Percentiles rank a stretch among this genome's conserved stretches.
Conservation (phyloP, 495 filamentous ascomycete species). For the Haplographium delicatum region DNA sequence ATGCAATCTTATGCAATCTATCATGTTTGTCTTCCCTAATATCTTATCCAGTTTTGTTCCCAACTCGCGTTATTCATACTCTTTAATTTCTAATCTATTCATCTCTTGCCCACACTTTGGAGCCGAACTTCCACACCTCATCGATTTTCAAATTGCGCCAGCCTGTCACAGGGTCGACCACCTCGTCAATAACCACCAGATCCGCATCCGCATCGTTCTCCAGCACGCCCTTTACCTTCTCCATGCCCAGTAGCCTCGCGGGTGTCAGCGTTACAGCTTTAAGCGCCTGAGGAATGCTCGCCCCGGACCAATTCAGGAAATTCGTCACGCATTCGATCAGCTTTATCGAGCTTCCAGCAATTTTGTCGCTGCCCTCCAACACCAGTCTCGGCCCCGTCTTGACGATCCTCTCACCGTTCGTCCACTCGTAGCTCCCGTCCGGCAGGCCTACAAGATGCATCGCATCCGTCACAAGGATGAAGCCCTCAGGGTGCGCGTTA, state of each 20-base stretch:
- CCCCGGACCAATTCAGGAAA: slow-evolving; percentile 66
- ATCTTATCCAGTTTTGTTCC: too few relatives aligned
- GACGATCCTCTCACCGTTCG: slow-evolving; percentile 62
- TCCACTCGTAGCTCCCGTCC: slow-evolving; percentile 75
- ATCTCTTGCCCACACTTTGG: slow-evolving; percentile 18
- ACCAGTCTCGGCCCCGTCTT: slow-evolving; percentile 64
- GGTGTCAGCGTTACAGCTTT: slow-evolving; percentile 67
- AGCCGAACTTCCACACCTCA: slow-evolving; percentile 74
- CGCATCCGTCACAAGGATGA: slow-evolving; percentile 64
- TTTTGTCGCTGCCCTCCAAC: slow-evolving; percentile 63
- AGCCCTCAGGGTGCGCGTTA: slow-evolving; percentile 54
- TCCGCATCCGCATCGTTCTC: slow-evolving; percentile 73
- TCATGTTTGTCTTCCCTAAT: too few relatives aligned
- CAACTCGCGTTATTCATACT: too few relatives aligned
- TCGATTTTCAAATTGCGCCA: slow-evolving; percentile 54
- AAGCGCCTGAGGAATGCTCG: slow-evolving; percentile 58
- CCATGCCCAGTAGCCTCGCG: slow-evolving; percentile 64
- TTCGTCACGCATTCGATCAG: slow-evolving; percentile 79
- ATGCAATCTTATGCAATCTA: too few relatives aligned
- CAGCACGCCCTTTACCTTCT: slow-evolving; percentile 61
- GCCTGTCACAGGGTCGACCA: slow-evolving; percentile 33
- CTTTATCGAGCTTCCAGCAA: slow-evolving; percentile 67
- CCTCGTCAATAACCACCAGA: slow-evolving; percentile 63
- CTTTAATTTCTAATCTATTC: background rate
- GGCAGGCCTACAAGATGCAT: slow-evolving; percentile 63